A percentile compares a stretch with the other conserved stretches of the same genome.
phyloP scores from a whole-genome alignment of 164 flowering plant species.

The Tetracentron sinense region DNA sequence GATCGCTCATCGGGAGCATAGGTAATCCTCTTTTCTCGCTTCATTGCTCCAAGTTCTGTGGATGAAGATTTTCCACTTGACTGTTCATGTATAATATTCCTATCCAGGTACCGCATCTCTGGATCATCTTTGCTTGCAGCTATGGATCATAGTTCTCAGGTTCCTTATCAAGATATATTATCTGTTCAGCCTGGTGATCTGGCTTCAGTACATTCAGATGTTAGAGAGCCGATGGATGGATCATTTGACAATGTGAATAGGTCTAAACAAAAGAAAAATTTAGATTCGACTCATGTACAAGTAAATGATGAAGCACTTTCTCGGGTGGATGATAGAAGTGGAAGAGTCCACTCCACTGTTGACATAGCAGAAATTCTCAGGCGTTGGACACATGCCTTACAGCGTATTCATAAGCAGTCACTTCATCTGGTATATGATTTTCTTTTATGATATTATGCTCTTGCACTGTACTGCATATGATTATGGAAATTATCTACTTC shows the following conservation, averaged over 20 bases:
- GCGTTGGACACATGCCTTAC: constrained; percentile 98
- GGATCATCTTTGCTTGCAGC: constrained; percentile 97
- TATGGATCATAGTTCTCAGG: constrained; percentile 95
- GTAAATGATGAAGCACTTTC: constrained; percentile 49
- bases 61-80: constrained; percentile 2
- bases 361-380: constrained; percentile 95
- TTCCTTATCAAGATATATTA: constrained; percentile 47
- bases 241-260: constrained; percentile 30
- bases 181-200: constrained; percentile 43
- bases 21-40: constrained; percentile 45
- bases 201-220: constrained; percentile 36
- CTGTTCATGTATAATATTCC: constrained; percentile 6
- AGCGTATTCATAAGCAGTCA: constrained; percentile 93
- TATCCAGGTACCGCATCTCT: constrained; percentile 89
- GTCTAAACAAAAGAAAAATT: constrained; percentile 32
- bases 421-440: constrained; percentile 45
- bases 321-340: constrained; percentile 75
- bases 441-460: neutral
- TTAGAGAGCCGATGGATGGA: constrained; percentile 53
- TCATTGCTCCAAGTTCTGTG: neutral
- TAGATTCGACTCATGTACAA: constrained; percentile 39
- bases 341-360: constrained; percentile 78
- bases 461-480: neutral
- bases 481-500: neutral
- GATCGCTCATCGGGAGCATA: constrained; percentile 98